Conservation (phyloP, 192 early-diverging fungal species). For the Mortierella antarctica region DNA sequence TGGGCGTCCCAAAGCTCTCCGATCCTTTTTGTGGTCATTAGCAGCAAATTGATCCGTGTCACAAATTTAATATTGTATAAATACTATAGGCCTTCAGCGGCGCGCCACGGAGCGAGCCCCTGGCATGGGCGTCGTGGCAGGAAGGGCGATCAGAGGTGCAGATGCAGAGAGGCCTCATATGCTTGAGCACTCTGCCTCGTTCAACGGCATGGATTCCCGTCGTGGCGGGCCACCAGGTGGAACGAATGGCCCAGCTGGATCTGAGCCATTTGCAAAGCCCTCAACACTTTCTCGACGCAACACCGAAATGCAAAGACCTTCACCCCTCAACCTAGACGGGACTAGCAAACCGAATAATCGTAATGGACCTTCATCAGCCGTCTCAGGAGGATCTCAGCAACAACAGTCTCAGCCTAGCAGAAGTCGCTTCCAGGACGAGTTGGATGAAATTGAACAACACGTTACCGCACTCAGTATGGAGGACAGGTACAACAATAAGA, state of each 20-base stretch:
- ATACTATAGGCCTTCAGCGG: slow-evolving; percentile 32
- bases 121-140: slow-evolving; percentile 1
- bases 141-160: slow-evolving; percentile 5
- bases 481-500: not conserved
- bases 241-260: slow-evolving; percentile 30
- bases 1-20: too few relatives aligned
- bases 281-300: slow-evolving; percentile 31
- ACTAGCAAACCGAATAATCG: not conserved
- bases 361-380: not conserved
- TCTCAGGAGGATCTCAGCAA: slow-evolving; percentile 2
- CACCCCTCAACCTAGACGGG: slow-evolving; percentile 24
- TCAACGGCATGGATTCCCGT: slow-evolving; percentile 23
- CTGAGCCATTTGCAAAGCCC: slow-evolving; percentile 16
- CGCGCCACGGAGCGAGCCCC: slow-evolving; percentile 35
- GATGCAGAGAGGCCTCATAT: slow-evolving; percentile 30
- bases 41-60: not conserved
- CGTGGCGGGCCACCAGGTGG: slow-evolving; percentile 3
- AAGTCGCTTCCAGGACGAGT: slow-evolving; percentile 35
- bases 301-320: slow-evolving; percentile 29
- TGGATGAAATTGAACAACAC: slow-evolving; percentile 45
- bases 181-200: slow-evolving; percentile 36
- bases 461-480: slow-evolving; percentile 23
- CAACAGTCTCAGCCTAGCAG: not conserved
- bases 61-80: not conserved
- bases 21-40: not conserved